phyloP scores from a whole-genome alignment of 352 stramenopile species.

The Globisporangium alternatum region DNA sequence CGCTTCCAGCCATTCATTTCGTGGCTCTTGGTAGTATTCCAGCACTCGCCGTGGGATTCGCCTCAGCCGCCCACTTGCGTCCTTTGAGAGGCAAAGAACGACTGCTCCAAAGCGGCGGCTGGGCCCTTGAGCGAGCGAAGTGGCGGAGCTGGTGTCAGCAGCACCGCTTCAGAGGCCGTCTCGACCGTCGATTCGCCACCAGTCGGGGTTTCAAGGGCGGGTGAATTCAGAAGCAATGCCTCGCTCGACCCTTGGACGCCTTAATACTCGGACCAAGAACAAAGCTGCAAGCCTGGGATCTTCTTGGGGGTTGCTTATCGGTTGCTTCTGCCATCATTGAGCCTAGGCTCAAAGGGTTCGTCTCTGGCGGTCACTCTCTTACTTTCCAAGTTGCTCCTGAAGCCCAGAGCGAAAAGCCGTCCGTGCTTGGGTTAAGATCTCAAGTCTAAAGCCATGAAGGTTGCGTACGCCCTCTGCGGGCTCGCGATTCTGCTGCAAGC shows the following conservation, averaged over 20 bases:
- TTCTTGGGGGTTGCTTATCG: not conserved
- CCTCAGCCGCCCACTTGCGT: too few species aligned
- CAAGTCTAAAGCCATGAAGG: constrained; percentile 1
- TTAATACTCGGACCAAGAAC: too few species aligned
- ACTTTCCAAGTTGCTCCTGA: constrained; percentile 1
- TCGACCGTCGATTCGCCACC: constrained; percentile 1
- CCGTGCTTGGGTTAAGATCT: too few species aligned
- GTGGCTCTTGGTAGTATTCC: too few species aligned
- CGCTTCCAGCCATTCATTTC: too few species aligned
- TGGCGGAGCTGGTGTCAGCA: not conserved
- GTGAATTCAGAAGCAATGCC: not conserved
- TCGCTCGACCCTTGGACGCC: too few species aligned
- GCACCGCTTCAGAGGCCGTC: not conserved
- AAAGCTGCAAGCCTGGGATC: too few species aligned
- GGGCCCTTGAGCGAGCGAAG: not conserved
- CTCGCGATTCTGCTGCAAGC: not conserved
- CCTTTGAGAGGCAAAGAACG: too few species aligned
- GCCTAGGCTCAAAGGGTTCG: too few species aligned
- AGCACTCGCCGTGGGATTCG: too few species aligned
- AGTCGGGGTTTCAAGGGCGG: not conserved
- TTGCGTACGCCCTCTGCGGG: constrained; percentile 5
- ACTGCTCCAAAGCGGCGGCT: too few species aligned
- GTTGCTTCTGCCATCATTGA: not conserved
- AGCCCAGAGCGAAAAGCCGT: not conserved
- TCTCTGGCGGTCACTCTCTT: not conserved